Percentiles rank a stretch among this genome's conserved stretches.
These are phyloP conservation scores for Syzygium malaccense DNA, from an alignment of 441 rosid species.

Conservation along the genomic window DNA sequence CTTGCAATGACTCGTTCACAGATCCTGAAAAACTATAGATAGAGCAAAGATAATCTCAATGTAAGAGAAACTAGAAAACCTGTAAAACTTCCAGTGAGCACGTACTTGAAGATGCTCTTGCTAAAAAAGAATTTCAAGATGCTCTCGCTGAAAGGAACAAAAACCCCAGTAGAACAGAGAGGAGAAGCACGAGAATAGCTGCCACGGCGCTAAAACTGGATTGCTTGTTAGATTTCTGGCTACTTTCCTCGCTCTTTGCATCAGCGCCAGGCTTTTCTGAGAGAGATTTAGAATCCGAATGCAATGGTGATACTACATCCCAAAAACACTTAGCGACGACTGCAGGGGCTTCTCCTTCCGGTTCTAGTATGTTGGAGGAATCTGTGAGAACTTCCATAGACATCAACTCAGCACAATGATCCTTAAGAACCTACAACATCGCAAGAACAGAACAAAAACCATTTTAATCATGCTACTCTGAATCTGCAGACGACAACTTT, in stretches of 20 bases:
- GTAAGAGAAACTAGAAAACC: background rate
- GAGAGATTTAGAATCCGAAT: constrained; percentile 9
- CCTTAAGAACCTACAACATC: constrained; percentile 55
- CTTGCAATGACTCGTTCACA: background rate
- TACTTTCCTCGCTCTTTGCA: constrained; percentile 7
- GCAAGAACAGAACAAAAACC: background rate
- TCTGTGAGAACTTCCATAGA: constrained; percentile 59
- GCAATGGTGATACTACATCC: constrained; percentile 38
- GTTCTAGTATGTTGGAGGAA: constrained; percentile 41
- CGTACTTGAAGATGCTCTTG: background rate
- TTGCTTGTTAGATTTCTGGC: constrained; percentile 8
- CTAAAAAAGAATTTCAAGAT: background rate
- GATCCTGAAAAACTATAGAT: background rate
- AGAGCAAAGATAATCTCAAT: background rate
- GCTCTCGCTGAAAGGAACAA: constrained; percentile 24
- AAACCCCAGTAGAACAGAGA: constrained; percentile 46
- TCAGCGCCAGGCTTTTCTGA: constrained; percentile 16
- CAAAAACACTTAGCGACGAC: constrained; percentile 50
- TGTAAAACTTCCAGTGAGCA: background rate
- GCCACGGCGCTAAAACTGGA: constrained; percentile 24
- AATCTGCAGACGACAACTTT: background rate
- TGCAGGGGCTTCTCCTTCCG: constrained; percentile 48
- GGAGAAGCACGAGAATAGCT: constrained; percentile 46
- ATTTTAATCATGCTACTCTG: background rate
- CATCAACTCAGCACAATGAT: constrained; percentile 78